phyloP scores from a whole-genome alignment of 2,329 filamentous ascomycete species.

The Epichloe glyceriae region DNA sequence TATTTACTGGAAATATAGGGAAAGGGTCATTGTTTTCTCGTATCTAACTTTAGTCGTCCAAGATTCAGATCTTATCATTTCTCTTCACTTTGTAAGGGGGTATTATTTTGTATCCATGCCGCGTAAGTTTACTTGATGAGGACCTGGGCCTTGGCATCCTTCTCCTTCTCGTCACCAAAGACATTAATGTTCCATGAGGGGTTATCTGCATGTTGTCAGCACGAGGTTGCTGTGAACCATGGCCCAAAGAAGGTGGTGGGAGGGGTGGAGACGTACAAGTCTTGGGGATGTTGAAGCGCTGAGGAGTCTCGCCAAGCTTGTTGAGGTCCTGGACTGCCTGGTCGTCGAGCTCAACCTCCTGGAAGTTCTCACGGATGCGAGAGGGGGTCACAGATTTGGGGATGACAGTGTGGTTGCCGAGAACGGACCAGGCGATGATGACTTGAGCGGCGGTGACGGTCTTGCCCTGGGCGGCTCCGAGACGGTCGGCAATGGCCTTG shows the following conservation, averaged over 20 bases:
- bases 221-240: slow-evolving; percentile 4
- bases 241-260: background rate
- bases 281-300: slow-evolving; percentile 32
- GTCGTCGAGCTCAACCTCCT: slow-evolving; percentile 48
- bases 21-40: background rate
- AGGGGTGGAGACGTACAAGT: slow-evolving; percentile 22
- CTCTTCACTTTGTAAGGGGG: background rate
- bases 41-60: background rate
- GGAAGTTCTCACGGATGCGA: slow-evolving; percentile 58
- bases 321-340: slow-evolving; percentile 48
- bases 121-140: slow-evolving; percentile 17
- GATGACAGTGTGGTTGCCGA: slow-evolving; percentile 55
- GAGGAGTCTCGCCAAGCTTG: slow-evolving; percentile 41
- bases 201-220: slow-evolving; percentile 22
- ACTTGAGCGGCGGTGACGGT: slow-evolving; percentile 30
- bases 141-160: slow-evolving; percentile 34
- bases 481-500: slow-evolving; percentile 39
- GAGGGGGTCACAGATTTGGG: slow-evolving; percentile 59
- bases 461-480: slow-evolving; percentile 21
- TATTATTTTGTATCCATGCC: background rate
- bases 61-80: background rate
- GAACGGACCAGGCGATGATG: slow-evolving; percentile 44
- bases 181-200: slow-evolving; percentile 45
- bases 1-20: too few species aligned
- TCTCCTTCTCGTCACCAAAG: slow-evolving; percentile 40